phyloP scores from a whole-genome alignment of 2,329 filamentous ascomycete species.

The Talaromyces sp. region DNA sequence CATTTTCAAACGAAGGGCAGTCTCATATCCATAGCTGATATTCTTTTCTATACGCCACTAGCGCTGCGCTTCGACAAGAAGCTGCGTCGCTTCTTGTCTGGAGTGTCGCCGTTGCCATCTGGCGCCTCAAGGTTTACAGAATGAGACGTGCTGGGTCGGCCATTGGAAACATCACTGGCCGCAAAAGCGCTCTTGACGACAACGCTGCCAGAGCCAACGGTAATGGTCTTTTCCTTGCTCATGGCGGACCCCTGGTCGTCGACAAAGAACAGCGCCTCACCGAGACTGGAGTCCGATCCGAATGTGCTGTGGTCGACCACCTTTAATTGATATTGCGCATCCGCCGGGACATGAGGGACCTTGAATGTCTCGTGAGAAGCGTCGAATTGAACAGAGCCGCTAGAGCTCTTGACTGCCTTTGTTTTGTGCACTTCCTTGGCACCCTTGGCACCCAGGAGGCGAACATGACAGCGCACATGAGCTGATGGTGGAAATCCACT shows the following conservation, averaged over 20 bases:
- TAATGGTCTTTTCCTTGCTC: constrained; percentile 67
- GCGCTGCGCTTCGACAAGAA: constrained; percentile 45
- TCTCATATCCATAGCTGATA: background rate
- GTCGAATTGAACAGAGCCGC: constrained; percentile 65
- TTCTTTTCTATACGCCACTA: constrained; percentile 28
- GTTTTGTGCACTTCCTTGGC: constrained; percentile 84
- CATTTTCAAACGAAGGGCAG: background rate
- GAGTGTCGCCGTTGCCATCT: constrained; percentile 33
- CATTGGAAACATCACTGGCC: constrained; percentile 43
- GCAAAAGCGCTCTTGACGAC: constrained; percentile 70
- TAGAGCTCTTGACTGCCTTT: constrained; percentile 72
- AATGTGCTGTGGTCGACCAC: constrained; percentile 84
- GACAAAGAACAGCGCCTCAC: constrained; percentile 86
- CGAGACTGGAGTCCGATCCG: constrained; percentile 75
- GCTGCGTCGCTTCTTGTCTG: constrained; percentile 44
- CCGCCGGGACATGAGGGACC: constrained; percentile 66
- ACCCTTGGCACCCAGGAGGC: constrained; percentile 62
- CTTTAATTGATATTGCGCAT: constrained; percentile 79
- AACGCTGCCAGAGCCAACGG: constrained; percentile 68
- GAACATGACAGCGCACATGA: constrained; percentile 74
- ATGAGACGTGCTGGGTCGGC: constrained; percentile 36
- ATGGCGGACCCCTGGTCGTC: constrained; percentile 67
- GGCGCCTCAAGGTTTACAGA: constrained; percentile 29
- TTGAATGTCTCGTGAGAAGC: constrained; percentile 67
- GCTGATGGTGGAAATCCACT: constrained; percentile 70